phyloP scores from a whole-genome alignment of 225 moss, liverwort and hornwort species.

The Takakia lepidozioides region DNA sequence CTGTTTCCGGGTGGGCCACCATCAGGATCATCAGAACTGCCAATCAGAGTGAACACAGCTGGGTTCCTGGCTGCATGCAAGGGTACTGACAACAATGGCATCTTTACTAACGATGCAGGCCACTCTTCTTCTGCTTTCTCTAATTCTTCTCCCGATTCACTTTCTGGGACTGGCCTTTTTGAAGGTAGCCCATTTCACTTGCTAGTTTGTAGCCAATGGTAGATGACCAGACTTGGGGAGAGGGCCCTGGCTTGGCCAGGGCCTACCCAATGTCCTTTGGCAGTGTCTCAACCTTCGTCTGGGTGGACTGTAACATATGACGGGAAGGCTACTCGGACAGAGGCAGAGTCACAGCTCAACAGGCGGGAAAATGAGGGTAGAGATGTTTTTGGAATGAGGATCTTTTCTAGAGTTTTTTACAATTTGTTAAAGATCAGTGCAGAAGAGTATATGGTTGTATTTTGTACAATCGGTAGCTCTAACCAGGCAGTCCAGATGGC shows the following conservation, averaged over 20 bases:
- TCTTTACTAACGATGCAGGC: constrained; percentile 43
- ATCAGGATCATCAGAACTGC: constrained; percentile 39
- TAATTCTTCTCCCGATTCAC: constrained; percentile 68
- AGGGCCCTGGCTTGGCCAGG: constrained; percentile 22
- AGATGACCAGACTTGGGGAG: constrained; percentile 14
- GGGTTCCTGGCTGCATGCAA: constrained; percentile 56
- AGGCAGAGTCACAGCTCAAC: too few relatives aligned
- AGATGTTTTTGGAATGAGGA: too few relatives aligned
- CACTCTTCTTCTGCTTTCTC: constrained; percentile 67
- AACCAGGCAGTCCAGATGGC: too few relatives aligned
- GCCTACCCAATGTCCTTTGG: constrained; percentile 8
- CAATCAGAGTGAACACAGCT: constrained; percentile 39
- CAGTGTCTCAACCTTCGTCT: constrained; percentile 17
- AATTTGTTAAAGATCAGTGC: not conserved
- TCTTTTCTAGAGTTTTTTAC: too few relatives aligned
- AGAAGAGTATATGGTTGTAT: not conserved
- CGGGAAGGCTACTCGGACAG: constrained; percentile 3
- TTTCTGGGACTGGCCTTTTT: constrained; percentile 76
- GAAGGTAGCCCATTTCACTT: constrained; percentile 83
- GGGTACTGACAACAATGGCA: constrained; percentile 86
- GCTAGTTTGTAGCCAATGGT: constrained; percentile 38
- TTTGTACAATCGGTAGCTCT: too few relatives aligned
- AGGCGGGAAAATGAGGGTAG: too few relatives aligned
- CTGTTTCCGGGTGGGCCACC: constrained; percentile 69
- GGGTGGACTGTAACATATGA: constrained; percentile 5